Conservation (phyloP, 495 filamentous ascomycete species). For the Lophium mytilinum region DNA sequence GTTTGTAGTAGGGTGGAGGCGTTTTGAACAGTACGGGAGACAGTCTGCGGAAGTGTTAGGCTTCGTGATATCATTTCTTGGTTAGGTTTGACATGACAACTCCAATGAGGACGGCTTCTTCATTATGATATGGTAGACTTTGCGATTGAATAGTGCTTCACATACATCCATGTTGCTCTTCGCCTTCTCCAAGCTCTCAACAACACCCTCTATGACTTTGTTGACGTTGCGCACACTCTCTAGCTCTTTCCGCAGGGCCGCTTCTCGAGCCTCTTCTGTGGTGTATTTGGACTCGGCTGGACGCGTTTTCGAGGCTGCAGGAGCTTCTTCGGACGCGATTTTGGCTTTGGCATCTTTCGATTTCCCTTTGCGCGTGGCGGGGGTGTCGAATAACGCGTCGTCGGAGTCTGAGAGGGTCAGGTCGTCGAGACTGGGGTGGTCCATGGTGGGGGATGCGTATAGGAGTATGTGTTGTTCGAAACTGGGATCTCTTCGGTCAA, state of each 20-base stretch:
- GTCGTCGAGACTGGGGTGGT: constrained; percentile 12
- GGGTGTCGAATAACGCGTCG: constrained; percentile 68
- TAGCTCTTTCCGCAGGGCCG: constrained; percentile 67
- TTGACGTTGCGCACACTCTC: constrained; percentile 78
- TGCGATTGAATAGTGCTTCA: not conserved
- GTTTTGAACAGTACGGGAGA: constrained; percentile 73
- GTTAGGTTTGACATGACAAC: no score
- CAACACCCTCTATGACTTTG: constrained; percentile 70
- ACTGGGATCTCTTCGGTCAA: no score
- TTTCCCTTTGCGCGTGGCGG: constrained; percentile 37
- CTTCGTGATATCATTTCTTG: no score
- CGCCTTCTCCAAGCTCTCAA: constrained; percentile 71
- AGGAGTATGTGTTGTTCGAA: no score
- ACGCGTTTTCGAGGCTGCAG: constrained; percentile 40
- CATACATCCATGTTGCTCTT: constrained; percentile 86
- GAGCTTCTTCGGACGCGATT: constrained; percentile 36
- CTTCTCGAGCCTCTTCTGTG: constrained; percentile 62
- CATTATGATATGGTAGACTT: no score
- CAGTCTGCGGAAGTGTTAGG: constrained; percentile 67
- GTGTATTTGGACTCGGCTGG: constrained; percentile 48
- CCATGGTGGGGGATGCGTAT: constrained; percentile 3
- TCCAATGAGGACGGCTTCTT: no score
- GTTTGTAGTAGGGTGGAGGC: constrained; percentile 93
- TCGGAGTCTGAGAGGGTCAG: constrained; percentile 44
- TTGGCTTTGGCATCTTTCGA: constrained; percentile 8